Evolutionary conservation across 441 rosid genomes (phyloP).

Genomic region (Eruca vesicaria): DNA sequence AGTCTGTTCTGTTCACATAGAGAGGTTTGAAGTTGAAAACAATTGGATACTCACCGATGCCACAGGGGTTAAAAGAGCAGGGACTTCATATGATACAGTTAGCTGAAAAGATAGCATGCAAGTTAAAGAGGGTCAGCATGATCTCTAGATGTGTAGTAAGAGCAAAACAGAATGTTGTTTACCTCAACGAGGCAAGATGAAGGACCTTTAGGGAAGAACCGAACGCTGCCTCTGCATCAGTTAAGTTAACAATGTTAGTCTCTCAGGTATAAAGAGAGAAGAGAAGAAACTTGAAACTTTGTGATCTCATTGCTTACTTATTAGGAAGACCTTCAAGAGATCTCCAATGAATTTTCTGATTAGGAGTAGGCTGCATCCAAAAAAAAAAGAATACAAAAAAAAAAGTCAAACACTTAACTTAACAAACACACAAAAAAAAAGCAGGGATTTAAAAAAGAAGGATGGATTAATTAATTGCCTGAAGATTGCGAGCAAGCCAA

Average conservation of each 20-base stretch:
- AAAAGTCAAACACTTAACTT: not conserved
- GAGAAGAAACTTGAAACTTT: not conserved
- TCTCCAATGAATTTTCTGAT: conserved; percentile 97
- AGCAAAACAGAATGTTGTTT: conserved; percentile 27
- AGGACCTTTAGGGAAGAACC: conserved; percentile 84
- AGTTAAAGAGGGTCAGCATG: not conserved
- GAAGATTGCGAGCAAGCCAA: conserved; percentile 94
- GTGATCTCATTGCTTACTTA: conserved; percentile 44
- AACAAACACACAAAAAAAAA: not conserved
- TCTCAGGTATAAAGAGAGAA: not conserved
- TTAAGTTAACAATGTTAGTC: conserved; percentile 2
- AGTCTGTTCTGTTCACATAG: not conserved
- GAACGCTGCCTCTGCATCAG: conserved; percentile 77
- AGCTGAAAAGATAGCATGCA: conserved; percentile 45
- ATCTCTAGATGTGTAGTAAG: conserved; percentile 2
- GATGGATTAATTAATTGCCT: conserved; percentile 39
- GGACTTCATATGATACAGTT: conserved; percentile 90
- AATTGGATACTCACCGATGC: conserved; percentile 59
- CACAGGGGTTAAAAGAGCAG: conserved; percentile 66
- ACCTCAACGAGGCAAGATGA: conserved; percentile 79
- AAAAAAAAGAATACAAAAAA: not conserved
- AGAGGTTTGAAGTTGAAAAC: not conserved
- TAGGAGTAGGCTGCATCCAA: conserved; percentile 71
- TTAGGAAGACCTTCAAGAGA: conserved; percentile 95
- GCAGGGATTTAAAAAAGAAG: not conserved